These are phyloP conservation scores for Ecytonucleospora hepatopenaei DNA, from an alignment of 371 early-diverging fungal genomes.

Conservation along the genomic window DNA sequence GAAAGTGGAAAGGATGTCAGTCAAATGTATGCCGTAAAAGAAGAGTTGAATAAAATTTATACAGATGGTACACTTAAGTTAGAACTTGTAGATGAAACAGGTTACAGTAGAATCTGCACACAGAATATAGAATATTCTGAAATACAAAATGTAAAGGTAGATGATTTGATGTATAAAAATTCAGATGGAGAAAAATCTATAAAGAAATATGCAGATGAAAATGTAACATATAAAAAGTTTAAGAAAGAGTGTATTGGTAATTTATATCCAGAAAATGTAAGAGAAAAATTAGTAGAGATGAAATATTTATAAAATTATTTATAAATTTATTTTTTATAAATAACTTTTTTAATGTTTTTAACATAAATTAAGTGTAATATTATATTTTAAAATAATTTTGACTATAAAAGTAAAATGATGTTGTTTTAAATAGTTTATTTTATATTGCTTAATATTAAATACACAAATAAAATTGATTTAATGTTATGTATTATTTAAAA, in stretches of 20 bases:
- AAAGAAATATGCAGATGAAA: too few species aligned
- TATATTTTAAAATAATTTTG: too few species aligned
- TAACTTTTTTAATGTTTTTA: too few species aligned
- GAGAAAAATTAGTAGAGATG: neutral
- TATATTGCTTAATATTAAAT: too few species aligned
- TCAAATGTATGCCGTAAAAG: neutral
- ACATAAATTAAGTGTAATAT: too few species aligned
- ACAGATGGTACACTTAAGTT: constrained; percentile 21
- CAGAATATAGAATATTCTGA: constrained; percentile 21
- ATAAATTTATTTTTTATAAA: too few species aligned
- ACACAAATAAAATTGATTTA: too few species aligned
- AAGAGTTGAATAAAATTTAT: constrained; percentile 9
- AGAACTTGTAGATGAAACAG: constrained; percentile 31
- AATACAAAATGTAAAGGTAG: constrained; percentile 15
- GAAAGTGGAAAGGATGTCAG: neutral
- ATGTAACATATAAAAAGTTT: constrained; percentile 10
- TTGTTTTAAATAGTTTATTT: too few species aligned
- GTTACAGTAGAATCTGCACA: constrained; percentile 34
- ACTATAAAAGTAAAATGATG: too few species aligned
- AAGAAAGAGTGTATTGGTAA: neutral
- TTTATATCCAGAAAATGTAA: constrained; percentile 4
- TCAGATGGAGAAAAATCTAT: too few species aligned
- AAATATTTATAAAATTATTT: too few species aligned
- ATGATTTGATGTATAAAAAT: constrained; percentile 31
- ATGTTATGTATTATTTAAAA: too few species aligned